Conservation (phyloP, 148 eudicot species). For the Polygonum aviculare region DNA sequence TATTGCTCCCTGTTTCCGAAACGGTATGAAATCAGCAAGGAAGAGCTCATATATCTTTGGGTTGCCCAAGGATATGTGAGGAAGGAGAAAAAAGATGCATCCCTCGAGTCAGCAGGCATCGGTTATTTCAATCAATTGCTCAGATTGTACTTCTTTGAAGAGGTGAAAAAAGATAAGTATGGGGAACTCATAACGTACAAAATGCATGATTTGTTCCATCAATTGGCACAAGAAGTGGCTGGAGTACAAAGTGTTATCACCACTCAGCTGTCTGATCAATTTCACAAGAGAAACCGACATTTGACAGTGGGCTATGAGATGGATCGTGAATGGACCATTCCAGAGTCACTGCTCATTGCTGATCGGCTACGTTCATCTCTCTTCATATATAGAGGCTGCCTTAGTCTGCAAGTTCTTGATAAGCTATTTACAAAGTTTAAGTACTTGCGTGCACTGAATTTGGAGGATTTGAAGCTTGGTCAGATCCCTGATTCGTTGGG, state of each 20-base stretch:
- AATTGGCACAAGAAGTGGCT: neutral
- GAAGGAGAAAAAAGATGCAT: neutral
- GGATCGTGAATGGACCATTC: neutral
- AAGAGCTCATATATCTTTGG: neutral
- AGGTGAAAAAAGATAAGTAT: neutral
- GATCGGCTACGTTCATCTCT: neutral
- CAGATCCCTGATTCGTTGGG: neutral
- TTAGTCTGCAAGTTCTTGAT: slow-evolving; percentile 17
- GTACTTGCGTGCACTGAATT: neutral
- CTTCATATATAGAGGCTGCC: slow-evolving; percentile 20
- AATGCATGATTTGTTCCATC: slow-evolving; percentile 2
- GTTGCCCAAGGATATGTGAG: slow-evolving; percentile 3
- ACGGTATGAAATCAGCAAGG: slow-evolving; percentile 7
- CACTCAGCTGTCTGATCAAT: neutral
- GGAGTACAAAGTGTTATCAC: neutral
- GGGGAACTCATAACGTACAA: neutral
- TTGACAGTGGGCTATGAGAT: neutral
- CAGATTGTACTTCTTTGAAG: neutral
- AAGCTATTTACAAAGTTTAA: neutral
- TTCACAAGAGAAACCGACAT: neutral
- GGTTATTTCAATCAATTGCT: neutral
- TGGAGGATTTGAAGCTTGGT: neutral
- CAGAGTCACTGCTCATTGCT: neutral
- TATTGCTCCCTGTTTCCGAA: slow-evolving; percentile 37
- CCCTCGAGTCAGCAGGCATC: neutral